These are phyloP conservation scores for Pachysandra terminalis DNA, from an alignment of 164 flowering plant genomes.

Conservation along the genomic window DNA sequence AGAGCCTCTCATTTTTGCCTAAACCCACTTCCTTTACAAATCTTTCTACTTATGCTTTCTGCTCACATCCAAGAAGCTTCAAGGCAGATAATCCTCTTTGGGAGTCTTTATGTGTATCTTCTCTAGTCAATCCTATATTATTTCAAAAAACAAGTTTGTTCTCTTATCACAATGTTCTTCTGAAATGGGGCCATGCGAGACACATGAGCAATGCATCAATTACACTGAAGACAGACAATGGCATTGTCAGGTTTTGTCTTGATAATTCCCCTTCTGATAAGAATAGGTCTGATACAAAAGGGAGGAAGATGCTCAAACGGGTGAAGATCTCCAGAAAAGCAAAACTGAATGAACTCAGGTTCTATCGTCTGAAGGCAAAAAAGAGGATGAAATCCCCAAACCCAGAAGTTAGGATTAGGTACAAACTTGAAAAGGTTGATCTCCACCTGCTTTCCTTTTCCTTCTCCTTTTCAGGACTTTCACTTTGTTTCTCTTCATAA, in stretches of 20 bases:
- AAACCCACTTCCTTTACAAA: slow-evolving; percentile 7
- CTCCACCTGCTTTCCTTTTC: neutral
- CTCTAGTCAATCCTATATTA: slow-evolving; percentile 4
- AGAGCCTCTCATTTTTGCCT: too few species aligned
- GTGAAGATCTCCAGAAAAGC: slow-evolving; percentile 56
- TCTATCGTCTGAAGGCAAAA: slow-evolving; percentile 74
- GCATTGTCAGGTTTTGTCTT: slow-evolving; percentile 63
- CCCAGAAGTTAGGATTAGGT: slow-evolving; percentile 89
- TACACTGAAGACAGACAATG: slow-evolving; percentile 47
- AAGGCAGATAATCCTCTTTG: slow-evolving; percentile 5
- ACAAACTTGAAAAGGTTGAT: slow-evolving; percentile 82
- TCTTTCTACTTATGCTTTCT: slow-evolving; percentile 1
- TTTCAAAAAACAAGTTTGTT: slow-evolving; percentile 14
- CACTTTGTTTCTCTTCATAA: too few species aligned
- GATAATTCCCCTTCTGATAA: slow-evolving; percentile 23
- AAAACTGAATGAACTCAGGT: slow-evolving; percentile 71
- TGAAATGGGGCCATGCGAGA: slow-evolving; percentile 26
- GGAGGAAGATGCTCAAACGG: slow-evolving; percentile 31
- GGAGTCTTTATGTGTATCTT: slow-evolving; percentile 10
- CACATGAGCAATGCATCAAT: slow-evolving; percentile 39
- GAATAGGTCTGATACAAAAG: slow-evolving; percentile 16
- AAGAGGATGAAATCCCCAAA: slow-evolving; percentile 91
- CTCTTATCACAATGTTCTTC: slow-evolving; percentile 6
- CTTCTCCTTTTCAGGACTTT: neutral
- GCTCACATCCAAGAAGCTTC: slow-evolving; percentile 14